phyloP scores from a whole-genome alignment of 2,329 filamentous ascomycete genomes.

The Huntiella moniliformis region DNA sequence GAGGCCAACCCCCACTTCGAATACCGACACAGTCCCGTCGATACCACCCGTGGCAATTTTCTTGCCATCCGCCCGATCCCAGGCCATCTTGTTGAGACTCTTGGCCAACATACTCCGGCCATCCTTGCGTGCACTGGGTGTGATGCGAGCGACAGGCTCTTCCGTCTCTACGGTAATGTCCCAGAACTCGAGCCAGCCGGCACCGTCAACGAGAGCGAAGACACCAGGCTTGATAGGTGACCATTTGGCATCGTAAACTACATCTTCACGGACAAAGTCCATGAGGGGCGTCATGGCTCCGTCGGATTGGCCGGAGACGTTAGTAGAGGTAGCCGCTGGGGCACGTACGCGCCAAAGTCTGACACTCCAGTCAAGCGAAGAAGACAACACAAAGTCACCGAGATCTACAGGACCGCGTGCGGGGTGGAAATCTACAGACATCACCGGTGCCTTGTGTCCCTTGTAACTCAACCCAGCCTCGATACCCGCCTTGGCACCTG shows the following conservation, averaged over 20 bases:
- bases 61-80: conserved; percentile 80
- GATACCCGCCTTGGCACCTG: conserved; percentile 88
- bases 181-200: conserved; percentile 84
- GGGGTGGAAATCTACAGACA: conserved; percentile 91
- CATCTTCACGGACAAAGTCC: conserved; percentile 83
- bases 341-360: conserved; percentile 91
- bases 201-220: conserved; percentile 86
- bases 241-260: conserved; percentile 94
- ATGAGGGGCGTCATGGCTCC: conserved; percentile 53
- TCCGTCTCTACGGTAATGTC: conserved; percentile 85
- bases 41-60: conserved; percentile 79
- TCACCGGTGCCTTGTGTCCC: conserved; percentile 83
- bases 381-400: conserved; percentile 81
- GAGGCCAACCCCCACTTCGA: conserved; percentile 69
- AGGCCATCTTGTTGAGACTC: conserved; percentile 84
- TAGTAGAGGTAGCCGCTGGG: conserved; percentile 51
- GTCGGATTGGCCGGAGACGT: conserved; percentile 25
- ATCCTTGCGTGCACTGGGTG: conserved; percentile 47
- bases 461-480: conserved; percentile 76
- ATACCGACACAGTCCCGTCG: conserved; percentile 76
- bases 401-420: conserved; percentile 82
- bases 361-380: conserved; percentile 88
- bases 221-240: conserved; percentile 85
- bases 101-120: conserved; percentile 54
- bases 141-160: conserved; percentile 68